Base-by-base conservation (phyloP, 352 stramenopile species). In the Globisporangium carolinianum region DNA sequence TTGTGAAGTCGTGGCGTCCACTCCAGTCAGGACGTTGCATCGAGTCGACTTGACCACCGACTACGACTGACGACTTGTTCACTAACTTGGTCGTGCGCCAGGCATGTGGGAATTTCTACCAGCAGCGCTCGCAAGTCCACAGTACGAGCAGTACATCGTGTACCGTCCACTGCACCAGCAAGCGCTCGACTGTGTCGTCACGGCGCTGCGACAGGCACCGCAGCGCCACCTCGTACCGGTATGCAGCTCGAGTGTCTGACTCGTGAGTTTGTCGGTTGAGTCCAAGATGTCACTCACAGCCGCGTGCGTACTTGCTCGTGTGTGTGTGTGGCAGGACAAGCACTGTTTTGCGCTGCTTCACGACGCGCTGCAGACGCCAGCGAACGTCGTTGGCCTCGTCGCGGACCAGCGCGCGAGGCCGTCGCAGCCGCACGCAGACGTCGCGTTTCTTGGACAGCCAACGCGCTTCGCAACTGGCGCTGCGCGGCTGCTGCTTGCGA, bases 101-200 rank as follows among this genome's bases (percentile, higher is more conserved):
- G 76, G 76, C 15, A 67, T 83, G 57, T 87, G 76, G 76, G 76
- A 87, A 57, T 51, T 83, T 17, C 60, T 87, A n/a, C 74, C 76
- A 12, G 39, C 63, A 3, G 61, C 65, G 41, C 65, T 87, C 4
- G 47, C 66, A 1, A 50, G 78, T 14, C 66, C 72, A 1, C 48
- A 55, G 6, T 58, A 65, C 32, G 68, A 69, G 41, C 76, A 87
- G 60, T 87, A 67, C 74, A 69, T 87, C 55, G 76, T 87, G 55
- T 83, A 85, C 42, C 72, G 76, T 0, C 74, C 76, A 14, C 65
- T 87, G 47, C 76, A 85, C 52, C 63, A 83, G 39, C 15, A 15
- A 9, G 42, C 58, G 24, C 53, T 87, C 52, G 62, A 85, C 52
- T 43, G 61, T n/a, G 51, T 87, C 17, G 71, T 76, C 41, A 51